These are phyloP conservation scores for Theobroma grandiflorum DNA, from an alignment of 441 rosid genomes.

Conservation along the genomic window DNA sequence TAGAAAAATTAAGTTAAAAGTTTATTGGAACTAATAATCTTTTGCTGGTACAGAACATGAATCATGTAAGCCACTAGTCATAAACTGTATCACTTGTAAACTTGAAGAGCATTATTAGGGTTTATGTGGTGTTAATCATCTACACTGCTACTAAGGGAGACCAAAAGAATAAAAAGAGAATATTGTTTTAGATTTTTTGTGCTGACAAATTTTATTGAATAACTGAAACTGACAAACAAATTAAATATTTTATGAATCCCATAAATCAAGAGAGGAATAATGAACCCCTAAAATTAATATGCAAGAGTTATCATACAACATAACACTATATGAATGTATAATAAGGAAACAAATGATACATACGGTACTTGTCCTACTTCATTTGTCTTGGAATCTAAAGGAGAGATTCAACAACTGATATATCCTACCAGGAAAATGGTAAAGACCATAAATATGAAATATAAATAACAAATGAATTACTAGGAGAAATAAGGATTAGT, in stretches of 20 bases:
- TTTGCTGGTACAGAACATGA: background rate
- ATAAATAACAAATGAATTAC: background rate
- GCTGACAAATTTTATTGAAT: background rate
- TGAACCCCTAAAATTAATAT: no score
- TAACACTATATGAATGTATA: background rate
- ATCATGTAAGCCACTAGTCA: background rate
- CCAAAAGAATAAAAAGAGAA: background rate
- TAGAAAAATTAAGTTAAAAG: background rate
- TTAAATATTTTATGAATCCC: slow-evolving; percentile 9
- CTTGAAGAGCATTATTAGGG: background rate
- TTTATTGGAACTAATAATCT: background rate
- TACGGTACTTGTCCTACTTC: background rate
- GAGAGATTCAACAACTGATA: no score
- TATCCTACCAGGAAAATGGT: background rate
- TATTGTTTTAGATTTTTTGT: background rate
- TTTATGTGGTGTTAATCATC: background rate
- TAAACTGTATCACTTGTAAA: background rate
- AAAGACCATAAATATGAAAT: background rate
- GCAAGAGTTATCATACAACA: no score
- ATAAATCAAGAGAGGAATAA: background rate
- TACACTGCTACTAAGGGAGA: background rate
- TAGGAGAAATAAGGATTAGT: background rate
- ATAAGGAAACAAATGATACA: background rate
- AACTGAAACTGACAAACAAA: background rate
- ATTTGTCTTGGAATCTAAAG: slow-evolving; percentile 10